phyloP scores from a whole-genome alignment of 164 flowering plant species.

The Vitis amurensis region DNA sequence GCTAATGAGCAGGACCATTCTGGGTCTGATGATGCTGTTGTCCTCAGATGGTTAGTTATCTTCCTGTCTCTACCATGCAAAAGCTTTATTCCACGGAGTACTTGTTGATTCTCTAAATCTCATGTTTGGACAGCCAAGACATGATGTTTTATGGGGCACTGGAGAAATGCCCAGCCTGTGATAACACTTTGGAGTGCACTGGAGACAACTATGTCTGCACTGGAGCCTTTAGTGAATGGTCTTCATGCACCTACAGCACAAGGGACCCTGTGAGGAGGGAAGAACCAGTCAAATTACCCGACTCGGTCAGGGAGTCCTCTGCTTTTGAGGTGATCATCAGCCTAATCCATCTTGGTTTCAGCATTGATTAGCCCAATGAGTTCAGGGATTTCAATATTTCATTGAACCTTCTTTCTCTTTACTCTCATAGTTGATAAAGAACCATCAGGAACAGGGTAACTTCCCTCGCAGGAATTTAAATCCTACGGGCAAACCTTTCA shows the following conservation, averaged over 20 bases:
- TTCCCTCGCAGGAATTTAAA: constrained; percentile 35
- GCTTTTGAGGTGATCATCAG: constrained; percentile 39
- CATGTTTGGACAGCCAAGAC: constrained; percentile 52
- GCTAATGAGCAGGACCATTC: constrained; percentile 51
- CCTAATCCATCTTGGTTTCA: neutral
- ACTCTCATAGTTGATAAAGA: constrained; percentile 44
- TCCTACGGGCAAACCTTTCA: constrained; percentile 47
- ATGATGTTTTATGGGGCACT: constrained; percentile 66
- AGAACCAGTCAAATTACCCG: constrained; percentile 47
- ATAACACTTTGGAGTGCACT: constrained; percentile 39
- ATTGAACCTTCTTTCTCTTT: neutral
- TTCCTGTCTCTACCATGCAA: too few species aligned
- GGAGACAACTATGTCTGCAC: constrained; percentile 49
- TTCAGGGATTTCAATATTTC: too few species aligned
- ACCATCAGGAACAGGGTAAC: constrained; percentile 38
- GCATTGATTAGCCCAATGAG: neutral
- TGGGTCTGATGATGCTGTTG: constrained; percentile 32
- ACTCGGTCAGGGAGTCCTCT: constrained; percentile 33
- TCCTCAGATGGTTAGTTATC: constrained; percentile 32
- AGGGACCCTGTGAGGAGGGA: constrained; percentile 56
- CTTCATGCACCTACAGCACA: constrained; percentile 58
- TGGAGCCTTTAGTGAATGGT: constrained; percentile 68
- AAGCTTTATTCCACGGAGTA: too few species aligned
- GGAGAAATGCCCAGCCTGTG: constrained; percentile 59
- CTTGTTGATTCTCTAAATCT: neutral